phyloP scores from a whole-genome alignment of 257 asterid genomes.

The Solanum megistacrolobum region DNA sequence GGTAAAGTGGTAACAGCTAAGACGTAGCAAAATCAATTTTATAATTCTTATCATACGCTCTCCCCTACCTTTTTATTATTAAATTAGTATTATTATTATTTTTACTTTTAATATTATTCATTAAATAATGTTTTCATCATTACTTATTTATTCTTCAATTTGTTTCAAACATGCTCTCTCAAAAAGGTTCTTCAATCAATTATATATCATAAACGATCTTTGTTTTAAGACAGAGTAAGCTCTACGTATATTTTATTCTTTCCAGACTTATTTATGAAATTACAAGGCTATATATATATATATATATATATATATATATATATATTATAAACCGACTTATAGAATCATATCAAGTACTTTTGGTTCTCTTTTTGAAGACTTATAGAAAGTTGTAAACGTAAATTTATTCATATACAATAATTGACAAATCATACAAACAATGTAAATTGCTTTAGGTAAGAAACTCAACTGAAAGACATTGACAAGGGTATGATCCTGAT shows the following conservation, averaged over 20 bases:
- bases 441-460: neutral
- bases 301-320: no score
- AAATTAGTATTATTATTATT: neutral
- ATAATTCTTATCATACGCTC: neutral
- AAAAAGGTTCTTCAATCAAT: neutral
- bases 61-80: neutral
- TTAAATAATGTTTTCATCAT: neutral
- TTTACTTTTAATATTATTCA: neutral
- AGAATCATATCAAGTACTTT: no score
- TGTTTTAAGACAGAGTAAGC: fast-evolving
- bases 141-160: neutral
- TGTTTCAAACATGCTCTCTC: neutral
- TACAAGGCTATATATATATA: neutral
- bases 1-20: neutral
- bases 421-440: no score
- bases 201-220: neutral
- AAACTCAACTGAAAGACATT: neutral
- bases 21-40: neutral
- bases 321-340: no score
- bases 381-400: no score
- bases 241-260: neutral
- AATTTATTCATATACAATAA: no score
- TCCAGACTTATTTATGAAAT: fast-evolving
- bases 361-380: no score
- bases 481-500: no score